Base-by-base conservation (phyloP, 106 monocot genomes). In the Apostasia ramifera region DNA sequence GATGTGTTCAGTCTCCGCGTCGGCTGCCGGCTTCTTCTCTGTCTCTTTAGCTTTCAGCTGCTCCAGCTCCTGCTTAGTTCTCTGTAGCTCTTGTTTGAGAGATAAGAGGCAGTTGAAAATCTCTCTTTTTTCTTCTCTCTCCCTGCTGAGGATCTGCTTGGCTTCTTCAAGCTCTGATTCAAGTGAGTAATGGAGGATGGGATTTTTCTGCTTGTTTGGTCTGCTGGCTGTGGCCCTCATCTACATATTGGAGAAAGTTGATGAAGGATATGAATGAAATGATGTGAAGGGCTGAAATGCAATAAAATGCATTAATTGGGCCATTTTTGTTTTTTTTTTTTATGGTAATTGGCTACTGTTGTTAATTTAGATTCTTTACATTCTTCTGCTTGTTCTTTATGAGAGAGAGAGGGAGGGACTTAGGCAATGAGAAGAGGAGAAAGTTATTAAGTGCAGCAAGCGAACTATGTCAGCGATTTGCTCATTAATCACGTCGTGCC, bases 11-110 rank as follows among this genome's bases (percentile, higher is more conserved):
- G 26, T 26, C 26, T 26, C 26, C 26, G 26, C 26, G 26, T 26
- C 26, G 26, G 26, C 26, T 26, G 26, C 26, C 26, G 26, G 26
- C 26, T 26, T 26, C 26, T 26, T 26, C 26, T 26, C 26, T 26
- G 0, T 26, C 26, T 26, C 26, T 26, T 26, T 26, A 26, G 26
- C 26, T 46, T 74, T 77, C 48, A 86, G 44, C 55, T 70, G 69
- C 40, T 54, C 50, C 47, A 88, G 81, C 61, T 88, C 78, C 66
- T 66, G 66, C 51, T 62, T 88, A 26, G 87, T 73, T 53, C 38
- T 73, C 9, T 73, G 57, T 3, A 88, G 87, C 59, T 88, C 83
- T 63, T 80, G 52, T 14, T 40, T 45, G 38, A 83, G 87, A 10
- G 80, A 75, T 13, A 10, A 41, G 50, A 88, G 70, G 55, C 53